Percentiles rank a stretch among this genome's conserved stretches.
Evolutionary conservation across 805 yeast genomes (phyloP).

Genomic region (Metschnikowia sp.): DNA sequence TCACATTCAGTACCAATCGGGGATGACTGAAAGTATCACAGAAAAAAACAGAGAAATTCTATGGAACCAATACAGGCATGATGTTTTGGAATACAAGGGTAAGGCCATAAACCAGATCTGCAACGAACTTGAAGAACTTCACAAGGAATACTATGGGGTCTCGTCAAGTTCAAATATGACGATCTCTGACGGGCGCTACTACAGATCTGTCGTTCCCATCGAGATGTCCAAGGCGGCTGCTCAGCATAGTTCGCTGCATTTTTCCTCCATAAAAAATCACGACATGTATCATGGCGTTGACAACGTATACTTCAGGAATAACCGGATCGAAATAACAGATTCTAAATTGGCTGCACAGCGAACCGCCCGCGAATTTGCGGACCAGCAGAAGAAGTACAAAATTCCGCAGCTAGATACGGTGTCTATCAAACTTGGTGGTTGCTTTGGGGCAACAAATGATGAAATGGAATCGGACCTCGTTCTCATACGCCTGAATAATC

Average conservation of each 20-base stretch:
- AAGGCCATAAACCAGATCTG: slow-evolving; percentile 25
- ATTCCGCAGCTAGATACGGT: slow-evolving; percentile 17
- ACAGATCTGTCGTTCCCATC: slow-evolving; percentile 24
- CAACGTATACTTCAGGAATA: slow-evolving; percentile 25
- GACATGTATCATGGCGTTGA: slow-evolving; percentile 21
- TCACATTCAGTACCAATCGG: slow-evolving; percentile 30
- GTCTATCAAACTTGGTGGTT: slow-evolving; percentile 12
- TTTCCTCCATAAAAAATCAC: slow-evolving; percentile 13
- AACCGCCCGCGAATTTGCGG: slow-evolving; percentile 1
- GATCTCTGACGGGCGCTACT: slow-evolving; percentile 20
- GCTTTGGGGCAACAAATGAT: slow-evolving; percentile 12
- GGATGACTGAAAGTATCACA: slow-evolving; percentile 20
- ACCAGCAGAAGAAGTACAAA: slow-evolving; percentile 7
- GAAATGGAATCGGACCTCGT: slow-evolving; percentile 15
- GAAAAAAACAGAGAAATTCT: slow-evolving; percentile 25
- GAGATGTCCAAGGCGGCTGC: slow-evolving; percentile 11
- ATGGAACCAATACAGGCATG: slow-evolving; percentile 34
- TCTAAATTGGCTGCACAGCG: slow-evolving; percentile 19
- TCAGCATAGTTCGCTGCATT: slow-evolving; percentile 8
- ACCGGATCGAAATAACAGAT: slow-evolving; percentile 32
- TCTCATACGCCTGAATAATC: slow-evolving; percentile 3
- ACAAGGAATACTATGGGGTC: slow-evolving; percentile 29
- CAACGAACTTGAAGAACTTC: slow-evolving; percentile 25
- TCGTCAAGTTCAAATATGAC: slow-evolving; percentile 13
- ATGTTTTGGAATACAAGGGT: slow-evolving; percentile 24